A percentile compares a stretch with the other conserved stretches of the same genome.
Conservation (phyloP, 768 basidiomycete genomes). For the Termitomyces sp. region DNA sequence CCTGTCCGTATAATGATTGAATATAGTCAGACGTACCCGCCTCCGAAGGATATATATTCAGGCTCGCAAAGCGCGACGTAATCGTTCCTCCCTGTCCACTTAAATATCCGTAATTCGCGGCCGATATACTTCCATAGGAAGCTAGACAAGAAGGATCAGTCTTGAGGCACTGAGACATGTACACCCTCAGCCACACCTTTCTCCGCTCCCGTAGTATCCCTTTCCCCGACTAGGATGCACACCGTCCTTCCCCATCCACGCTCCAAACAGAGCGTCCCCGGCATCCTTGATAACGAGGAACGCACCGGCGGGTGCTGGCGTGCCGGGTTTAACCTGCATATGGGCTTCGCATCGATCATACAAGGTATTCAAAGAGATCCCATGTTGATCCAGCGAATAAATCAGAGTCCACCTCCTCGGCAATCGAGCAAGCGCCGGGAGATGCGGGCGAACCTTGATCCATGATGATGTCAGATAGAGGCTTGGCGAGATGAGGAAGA, state of each 20-base stretch:
- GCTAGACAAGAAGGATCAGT: constrained; percentile 27
- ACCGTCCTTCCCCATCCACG: constrained; percentile 78
- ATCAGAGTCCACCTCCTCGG: constrained; percentile 70
- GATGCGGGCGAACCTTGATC: constrained; percentile 59
- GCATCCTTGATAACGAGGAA: constrained; percentile 66
- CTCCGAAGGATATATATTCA: constrained; percentile 82
- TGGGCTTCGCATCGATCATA: constrained; percentile 58
- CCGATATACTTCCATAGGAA: constrained; percentile 71
- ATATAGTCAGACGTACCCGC: constrained; percentile 59
- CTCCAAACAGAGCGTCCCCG: constrained; percentile 68
- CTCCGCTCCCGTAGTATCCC: constrained; percentile 84
- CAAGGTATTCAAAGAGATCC: constrained; percentile 86
- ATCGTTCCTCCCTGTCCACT: constrained; percentile 85
- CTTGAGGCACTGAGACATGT: neutral
- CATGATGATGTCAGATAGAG: neutral
- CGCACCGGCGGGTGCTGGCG: constrained; percentile 30
- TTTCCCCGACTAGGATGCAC: constrained; percentile 52
- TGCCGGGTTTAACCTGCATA: constrained; percentile 23
- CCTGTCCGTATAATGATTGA: neutral
- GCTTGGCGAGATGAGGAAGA: neutral
- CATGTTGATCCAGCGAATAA: constrained; percentile 93
- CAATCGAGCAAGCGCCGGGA: constrained; percentile 72
- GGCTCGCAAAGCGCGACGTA: constrained; percentile 87
- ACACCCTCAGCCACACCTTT: constrained; percentile 52
- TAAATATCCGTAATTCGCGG: constrained; percentile 54